Evolutionary conservation across 768 basidiomycete genomes (phyloP).

Genomic region (Rhodocollybia butyracea): DNA sequence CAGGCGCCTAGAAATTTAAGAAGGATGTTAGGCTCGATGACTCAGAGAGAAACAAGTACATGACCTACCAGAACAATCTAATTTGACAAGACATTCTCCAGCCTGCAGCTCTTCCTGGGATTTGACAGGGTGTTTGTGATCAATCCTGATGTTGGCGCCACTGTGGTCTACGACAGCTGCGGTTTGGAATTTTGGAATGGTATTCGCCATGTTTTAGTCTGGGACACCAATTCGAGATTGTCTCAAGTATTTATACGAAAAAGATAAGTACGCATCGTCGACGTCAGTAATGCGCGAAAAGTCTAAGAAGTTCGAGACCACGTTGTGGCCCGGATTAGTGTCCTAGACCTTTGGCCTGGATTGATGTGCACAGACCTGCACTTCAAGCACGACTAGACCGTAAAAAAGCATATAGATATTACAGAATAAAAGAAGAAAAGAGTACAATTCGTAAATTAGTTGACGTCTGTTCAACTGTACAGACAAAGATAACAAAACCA

Average conservation of each 20-base stretch:
- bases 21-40: neutral
- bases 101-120: constrained; percentile 53
- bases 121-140: constrained; percentile 51
- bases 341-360: no score
- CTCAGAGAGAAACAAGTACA: neutral
- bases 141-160: constrained; percentile 34
- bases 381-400: neutral
- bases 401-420: neutral
- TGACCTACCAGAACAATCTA: constrained; percentile 63
- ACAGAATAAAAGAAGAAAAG: neutral
- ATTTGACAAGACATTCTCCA: constrained; percentile 74
- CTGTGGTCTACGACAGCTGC: constrained; percentile 39
- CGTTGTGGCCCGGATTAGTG: no score
- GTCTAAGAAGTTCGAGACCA: no score
- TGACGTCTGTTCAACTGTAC: no score
- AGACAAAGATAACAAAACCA: neutral
- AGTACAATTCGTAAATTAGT: no score
- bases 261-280: no score
- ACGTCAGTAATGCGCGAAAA: no score
- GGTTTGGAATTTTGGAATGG: constrained; percentile 38
- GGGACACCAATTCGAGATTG: no score
- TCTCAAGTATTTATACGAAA: no score
- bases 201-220: constrained; percentile 8
- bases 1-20: constrained; percentile 49
- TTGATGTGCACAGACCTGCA: no score